Evolutionary conservation across 164 flowering plant genomes (phyloP).

Genomic region (Annona cherimola): DNA sequence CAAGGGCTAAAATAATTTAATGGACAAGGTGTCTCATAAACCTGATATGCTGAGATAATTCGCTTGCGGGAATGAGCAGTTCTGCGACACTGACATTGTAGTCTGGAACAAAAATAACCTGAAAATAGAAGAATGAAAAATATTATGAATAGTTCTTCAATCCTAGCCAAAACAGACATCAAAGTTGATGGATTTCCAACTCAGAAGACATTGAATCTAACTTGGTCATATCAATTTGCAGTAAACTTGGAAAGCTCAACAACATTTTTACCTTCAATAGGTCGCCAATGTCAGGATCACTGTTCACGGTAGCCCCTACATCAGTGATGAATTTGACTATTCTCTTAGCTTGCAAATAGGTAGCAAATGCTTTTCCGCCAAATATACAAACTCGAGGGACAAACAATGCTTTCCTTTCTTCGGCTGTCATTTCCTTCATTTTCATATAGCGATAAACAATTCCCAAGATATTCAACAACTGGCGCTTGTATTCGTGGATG

Average conservation of each 20-base stretch:
- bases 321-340: conserved; percentile 93
- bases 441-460: conserved; percentile 86
- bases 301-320: conserved; percentile 80
- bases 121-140: background rate
- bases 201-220: background rate
- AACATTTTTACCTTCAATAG: conserved; percentile 63
- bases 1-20: no score
- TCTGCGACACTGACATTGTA: conserved; percentile 97
- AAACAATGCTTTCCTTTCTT: conserved; percentile 59
- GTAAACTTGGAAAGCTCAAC: background rate
- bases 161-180: background rate
- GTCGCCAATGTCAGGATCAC: conserved; percentile 91
- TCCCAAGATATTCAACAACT: conserved; percentile 83
- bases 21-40: conserved; percentile 15
- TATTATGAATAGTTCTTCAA: background rate
- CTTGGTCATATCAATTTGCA: no score
- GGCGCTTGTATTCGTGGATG: conserved; percentile 94
- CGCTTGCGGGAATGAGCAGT: conserved; percentile 88
- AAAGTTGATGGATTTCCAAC: background rate
- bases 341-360: conserved; percentile 92
- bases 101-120: conserved; percentile 93
- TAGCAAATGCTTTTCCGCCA: conserved; percentile 98
- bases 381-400: conserved; percentile 93
- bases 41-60: conserved; percentile 98
- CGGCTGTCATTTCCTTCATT: conserved; percentile 89